Evolutionary conservation across 2,329 filamentous ascomycete species (phyloP).

Genomic region (Celoporthe dispersa): DNA sequence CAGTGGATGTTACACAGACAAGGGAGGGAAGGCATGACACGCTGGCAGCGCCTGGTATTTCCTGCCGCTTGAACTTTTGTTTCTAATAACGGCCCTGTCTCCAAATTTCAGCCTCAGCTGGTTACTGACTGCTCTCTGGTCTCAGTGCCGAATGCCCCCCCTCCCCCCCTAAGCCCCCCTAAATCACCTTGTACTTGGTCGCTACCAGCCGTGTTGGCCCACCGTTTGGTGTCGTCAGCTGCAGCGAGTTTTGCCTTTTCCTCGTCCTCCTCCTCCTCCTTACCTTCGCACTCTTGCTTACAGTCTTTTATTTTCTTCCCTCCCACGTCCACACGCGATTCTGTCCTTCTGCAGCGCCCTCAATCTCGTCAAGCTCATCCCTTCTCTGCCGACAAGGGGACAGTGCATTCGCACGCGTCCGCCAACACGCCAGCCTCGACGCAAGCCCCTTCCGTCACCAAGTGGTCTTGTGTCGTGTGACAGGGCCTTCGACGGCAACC

Average conservation of each 20-base stretch:
- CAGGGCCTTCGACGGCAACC: not conserved
- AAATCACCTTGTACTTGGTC: not conserved
- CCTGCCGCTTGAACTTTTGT: not conserved
- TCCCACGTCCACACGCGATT: not conserved
- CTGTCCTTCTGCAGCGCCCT: not conserved
- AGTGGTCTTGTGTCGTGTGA: constrained; percentile 6
- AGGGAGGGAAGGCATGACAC: not conserved
- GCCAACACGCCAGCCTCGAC: not conserved
- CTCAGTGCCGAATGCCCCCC: not conserved
- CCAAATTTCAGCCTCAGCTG: not conserved
- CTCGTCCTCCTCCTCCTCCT: not conserved
- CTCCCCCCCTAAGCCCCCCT: not conserved
- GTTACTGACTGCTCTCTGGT: not conserved
- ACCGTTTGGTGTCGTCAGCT: not conserved
- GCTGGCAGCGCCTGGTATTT: not conserved
- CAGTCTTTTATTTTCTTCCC: not conserved
- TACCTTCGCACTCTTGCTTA: not conserved
- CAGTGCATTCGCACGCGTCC: not conserved
- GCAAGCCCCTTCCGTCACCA: not conserved
- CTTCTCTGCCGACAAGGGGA: not conserved
- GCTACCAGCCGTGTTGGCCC: not conserved
- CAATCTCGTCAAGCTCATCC: not conserved
- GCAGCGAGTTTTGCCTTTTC: not conserved
- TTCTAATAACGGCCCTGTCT: not conserved
- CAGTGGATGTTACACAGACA: not conserved